Base-by-base conservation (phyloP, 139 green algal species). In the Chlamydomonas eustigma region DNA sequence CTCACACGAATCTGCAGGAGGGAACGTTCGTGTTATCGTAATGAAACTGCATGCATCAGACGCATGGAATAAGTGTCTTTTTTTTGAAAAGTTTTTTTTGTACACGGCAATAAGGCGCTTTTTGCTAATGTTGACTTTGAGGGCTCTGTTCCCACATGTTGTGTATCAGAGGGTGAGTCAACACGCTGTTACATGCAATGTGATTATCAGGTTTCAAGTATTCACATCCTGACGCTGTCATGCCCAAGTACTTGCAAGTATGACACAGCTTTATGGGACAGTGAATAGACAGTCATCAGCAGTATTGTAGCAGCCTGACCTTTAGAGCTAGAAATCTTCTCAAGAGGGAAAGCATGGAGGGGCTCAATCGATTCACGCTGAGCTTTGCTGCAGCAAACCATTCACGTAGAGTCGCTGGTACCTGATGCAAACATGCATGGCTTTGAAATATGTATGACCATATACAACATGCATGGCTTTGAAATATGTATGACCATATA, bases 311-410 rank as follows among this genome's bases (percentile, higher is more conserved):
- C n/a, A n/a, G n/a, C n/a, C n/a, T n/a, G n/a, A 75, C 65, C 34
- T 50, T 73, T 18, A 73, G 65, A 34, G 68, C 4, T 28, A 75
- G 37, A 38, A 75, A 75, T 32, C 68, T 37, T 3, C 37, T 3
- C 8, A 75, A 25, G 25, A 75, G 34, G 5, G 37, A 5, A 5
- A 75, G 68, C 68, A 75, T 75, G 37, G 68, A 4, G 3, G 68
- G 68, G 37, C 25, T 36, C 35, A 75, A 28, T 38, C 25, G 33
- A 38, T 75, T 75, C 24, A 75, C 38, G 2, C 37, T 25, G 6
- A 36, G 5, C 68, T 63, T 58, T 24, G 68, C 12, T 3, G 8
- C 8, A 5, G 12, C 30, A 36, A 75, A 64, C 68, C 68, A 75
- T 3, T 58, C 68, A 4, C 25, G 4, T 3, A 64, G 36, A 38